These are phyloP conservation scores for Vitis labrusca DNA, from an alignment of 164 flowering plant species.

Conservation along the genomic window DNA sequence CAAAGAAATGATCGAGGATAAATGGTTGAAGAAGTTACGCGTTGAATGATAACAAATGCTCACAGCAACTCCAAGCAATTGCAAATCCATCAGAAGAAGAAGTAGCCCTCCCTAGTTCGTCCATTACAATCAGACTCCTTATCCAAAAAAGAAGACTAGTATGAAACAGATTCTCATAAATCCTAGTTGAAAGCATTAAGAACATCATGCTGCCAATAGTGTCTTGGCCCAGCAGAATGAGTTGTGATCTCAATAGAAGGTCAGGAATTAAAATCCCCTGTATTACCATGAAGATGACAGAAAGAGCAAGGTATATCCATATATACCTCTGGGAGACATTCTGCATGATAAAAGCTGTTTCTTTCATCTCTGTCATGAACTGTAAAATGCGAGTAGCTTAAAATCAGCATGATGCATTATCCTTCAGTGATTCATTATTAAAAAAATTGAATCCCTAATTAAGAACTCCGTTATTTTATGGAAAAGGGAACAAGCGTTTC, in stretches of 20 bases:
- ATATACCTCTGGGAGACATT: slow-evolving; percentile 76
- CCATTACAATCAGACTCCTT: slow-evolving; percentile 94
- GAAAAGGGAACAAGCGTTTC: too few relatives aligned
- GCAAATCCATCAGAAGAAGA: slow-evolving; percentile 97
- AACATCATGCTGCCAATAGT: background rate
- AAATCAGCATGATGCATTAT: background rate
- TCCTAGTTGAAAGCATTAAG: background rate
- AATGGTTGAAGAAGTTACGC: slow-evolving; percentile 45
- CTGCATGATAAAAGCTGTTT: slow-evolving; percentile 95
- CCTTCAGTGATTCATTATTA: background rate
- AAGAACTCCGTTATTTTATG: too few relatives aligned
- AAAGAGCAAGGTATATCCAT: too few relatives aligned
- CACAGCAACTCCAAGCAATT: slow-evolving; percentile 99
- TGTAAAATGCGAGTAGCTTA: slow-evolving; percentile 30
- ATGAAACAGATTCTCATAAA: background rate
- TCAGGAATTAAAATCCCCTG: too few relatives aligned
- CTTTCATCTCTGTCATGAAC: slow-evolving; percentile 99
- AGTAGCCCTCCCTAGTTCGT: slow-evolving; percentile 98
- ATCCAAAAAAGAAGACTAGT: slow-evolving; percentile 3
- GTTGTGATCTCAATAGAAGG: too few relatives aligned
- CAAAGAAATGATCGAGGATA: background rate
- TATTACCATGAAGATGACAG: too few relatives aligned
- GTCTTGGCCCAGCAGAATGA: too few relatives aligned
- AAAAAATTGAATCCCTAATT: background rate
- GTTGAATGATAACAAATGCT: slow-evolving; percentile 80